Percentiles rank a stretch among this genome's conserved stretches.
Evolutionary conservation across 495 filamentous ascomycete genomes (phyloP).

Genomic region (Neurospora sp.): DNA sequence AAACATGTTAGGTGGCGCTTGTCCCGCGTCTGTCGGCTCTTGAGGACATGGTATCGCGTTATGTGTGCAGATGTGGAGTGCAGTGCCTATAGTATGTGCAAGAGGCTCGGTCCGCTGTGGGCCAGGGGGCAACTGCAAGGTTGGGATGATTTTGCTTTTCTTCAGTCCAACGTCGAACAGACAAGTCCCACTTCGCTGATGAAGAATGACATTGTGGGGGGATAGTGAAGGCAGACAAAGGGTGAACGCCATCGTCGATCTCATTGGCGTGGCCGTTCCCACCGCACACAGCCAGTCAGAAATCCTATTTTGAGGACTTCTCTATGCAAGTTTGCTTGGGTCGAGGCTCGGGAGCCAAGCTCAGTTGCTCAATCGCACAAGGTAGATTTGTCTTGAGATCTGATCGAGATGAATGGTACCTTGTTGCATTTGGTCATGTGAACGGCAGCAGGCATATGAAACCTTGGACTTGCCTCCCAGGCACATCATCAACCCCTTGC

Average conservation of each 20-base stretch:
- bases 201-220: not conserved
- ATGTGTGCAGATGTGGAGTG: not conserved
- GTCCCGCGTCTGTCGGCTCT: not conserved
- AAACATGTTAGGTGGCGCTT: not conserved
- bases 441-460: not conserved
- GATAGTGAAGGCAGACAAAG: not conserved
- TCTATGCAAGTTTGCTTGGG: not conserved
- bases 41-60: not conserved
- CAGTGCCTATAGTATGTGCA: not conserved
- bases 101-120: not conserved
- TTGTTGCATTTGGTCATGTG: not conserved
- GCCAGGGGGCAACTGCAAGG: not conserved
- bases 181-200: not conserved
- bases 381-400: not conserved
- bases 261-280: not conserved
- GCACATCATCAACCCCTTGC: not conserved
- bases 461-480: not conserved
- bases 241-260: not conserved
- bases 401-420: not conserved
- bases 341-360: not conserved
- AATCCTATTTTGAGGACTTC: not conserved
- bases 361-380: not conserved
- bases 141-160: not conserved
- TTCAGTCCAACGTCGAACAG: not conserved
- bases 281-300: not conserved